A percentile compares a stretch with the other conserved stretches of the same genome.
phyloP scores from a whole-genome alignment of 2,329 filamentous ascomycete genomes.

The Periconia macrospinosa region DNA sequence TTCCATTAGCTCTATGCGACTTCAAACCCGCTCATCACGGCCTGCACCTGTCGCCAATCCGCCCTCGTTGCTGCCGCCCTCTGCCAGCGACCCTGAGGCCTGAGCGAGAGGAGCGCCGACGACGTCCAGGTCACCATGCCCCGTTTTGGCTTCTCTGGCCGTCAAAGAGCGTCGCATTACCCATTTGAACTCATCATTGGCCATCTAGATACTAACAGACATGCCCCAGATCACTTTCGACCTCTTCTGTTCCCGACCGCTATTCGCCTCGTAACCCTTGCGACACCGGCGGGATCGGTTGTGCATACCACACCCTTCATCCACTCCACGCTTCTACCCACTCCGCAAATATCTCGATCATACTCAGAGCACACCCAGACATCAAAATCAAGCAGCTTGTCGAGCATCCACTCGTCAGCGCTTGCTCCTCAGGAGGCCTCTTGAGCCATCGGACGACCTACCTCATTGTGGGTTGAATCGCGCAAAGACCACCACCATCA shows the following conservation, averaged over 20 bases:
- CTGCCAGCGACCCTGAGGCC: background rate
- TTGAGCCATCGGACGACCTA: slow-evolving; percentile 16
- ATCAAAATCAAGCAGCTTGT: slow-evolving; percentile 22
- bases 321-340: slow-evolving; percentile 22
- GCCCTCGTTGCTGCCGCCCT: slow-evolving; percentile 4
- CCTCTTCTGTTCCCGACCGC: slow-evolving; percentile 30
- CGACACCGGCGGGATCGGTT: slow-evolving; percentile 45
- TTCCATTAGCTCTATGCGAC: slow-evolving; percentile 36
- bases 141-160: slow-evolving; percentile 18
- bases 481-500: slow-evolving; percentile 28
- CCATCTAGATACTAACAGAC: slow-evolving; percentile 24
- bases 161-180: slow-evolving; percentile 20
- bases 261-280: slow-evolving; percentile 37
- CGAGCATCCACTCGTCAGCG: slow-evolving; percentile 25
- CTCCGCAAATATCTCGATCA: slow-evolving; percentile 19
- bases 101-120: slow-evolving; percentile 31
- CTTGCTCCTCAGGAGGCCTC: slow-evolving; percentile 26
- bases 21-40: slow-evolving; percentile 13
- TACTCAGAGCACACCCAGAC: background rate
- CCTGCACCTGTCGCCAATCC: slow-evolving; percentile 19
- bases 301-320: slow-evolving; percentile 12
- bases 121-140: slow-evolving; percentile 22
- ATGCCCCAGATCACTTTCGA: background rate
- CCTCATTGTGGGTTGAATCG: slow-evolving; percentile 25
- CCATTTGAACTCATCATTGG: slow-evolving; percentile 20